A percentile compares a stretch with the other conserved stretches of the same genome.
Evolutionary conservation across 805 yeast species (phyloP).

Genomic region (Candida namnaoensis): DNA sequence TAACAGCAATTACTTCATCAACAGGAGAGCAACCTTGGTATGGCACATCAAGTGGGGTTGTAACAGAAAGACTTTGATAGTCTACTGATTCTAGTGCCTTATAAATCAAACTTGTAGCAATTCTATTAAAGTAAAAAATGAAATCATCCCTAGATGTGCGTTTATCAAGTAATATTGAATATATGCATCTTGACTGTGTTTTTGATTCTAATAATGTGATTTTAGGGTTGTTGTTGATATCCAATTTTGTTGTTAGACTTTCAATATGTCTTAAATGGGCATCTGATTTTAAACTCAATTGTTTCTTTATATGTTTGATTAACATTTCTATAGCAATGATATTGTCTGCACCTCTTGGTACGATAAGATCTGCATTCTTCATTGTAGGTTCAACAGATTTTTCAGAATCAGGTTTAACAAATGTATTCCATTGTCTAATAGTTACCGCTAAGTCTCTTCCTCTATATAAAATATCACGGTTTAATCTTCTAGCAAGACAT

Average conservation of each 20-base stretch:
- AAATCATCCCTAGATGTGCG: slow-evolving; percentile 63
- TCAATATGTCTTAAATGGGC: slow-evolving; percentile 60
- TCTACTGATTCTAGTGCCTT: slow-evolving; percentile 51
- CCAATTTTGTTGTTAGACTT: slow-evolving; percentile 37
- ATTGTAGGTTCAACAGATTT: slow-evolving; percentile 66
- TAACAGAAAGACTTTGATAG: slow-evolving; percentile 25
- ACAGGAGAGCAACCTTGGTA: slow-evolving; percentile 19
- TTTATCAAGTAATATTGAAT: slow-evolving; percentile 56
- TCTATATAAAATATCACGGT: slow-evolving; percentile 78
- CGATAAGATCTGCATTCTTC: slow-evolving; percentile 73
- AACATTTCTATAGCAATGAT: slow-evolving; percentile 70
- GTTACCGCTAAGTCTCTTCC: slow-evolving; percentile 82
- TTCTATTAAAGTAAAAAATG: slow-evolving; percentile 76
- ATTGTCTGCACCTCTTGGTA: slow-evolving; percentile 90
- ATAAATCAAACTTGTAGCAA: slow-evolving; percentile 65
- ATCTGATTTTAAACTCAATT: slow-evolving; percentile 53
- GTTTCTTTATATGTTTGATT: slow-evolving; percentile 71
- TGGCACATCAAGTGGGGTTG: slow-evolving; percentile 30
- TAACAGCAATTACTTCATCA: slow-evolving; percentile 60
- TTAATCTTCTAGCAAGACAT: slow-evolving; percentile 81
- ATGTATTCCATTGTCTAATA: slow-evolving; percentile 80
- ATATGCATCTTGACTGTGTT: slow-evolving; percentile 65
- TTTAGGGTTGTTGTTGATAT: slow-evolving; percentile 12
- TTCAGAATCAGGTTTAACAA: slow-evolving; percentile 90
- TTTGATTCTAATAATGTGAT: slow-evolving; percentile 28